Evolutionary conservation across 1,284 basidiomycete genomes (phyloP), one percentile per base, ranked within the genome.

Genomic region (Bjerkandera adusta): DNA sequence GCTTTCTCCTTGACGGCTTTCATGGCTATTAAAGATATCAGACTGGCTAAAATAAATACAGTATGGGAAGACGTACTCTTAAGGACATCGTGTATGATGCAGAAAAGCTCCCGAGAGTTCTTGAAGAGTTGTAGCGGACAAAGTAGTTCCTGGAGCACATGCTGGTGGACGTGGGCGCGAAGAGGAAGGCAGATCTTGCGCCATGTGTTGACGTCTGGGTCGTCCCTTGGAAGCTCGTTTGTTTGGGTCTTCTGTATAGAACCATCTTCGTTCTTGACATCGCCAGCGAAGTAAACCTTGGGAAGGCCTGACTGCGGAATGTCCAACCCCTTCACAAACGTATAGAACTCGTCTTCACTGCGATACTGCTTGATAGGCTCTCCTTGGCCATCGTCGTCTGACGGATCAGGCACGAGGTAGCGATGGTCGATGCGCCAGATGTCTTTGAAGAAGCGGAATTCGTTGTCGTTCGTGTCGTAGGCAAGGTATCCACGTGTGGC

Each of bases 401-500:
- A n/a, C n/a, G n/a, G 21, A 21, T 45, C 43, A 6, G 24, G 3
- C 10, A n/a, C 10, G 4, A 36, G 13, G 13, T 26, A 13, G 2
- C 22, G 12, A 20, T 26, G 21, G 11, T 18, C 33, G 5, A 36
- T 26, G n/a, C 43, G 43, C 43, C 43, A 45, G 8, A 24, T 25
- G 15, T 43, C 43, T 36, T 22, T 45, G 34, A 45, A 11, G 21
- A 36, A 45, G 20, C 24, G 11, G 15, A 45, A 18, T 16, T 30
- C 15, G n/a, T 27, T 6, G 10, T 36, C 21, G 7, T 15, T 26
- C 3, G 37, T 4, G 33, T 35, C 43, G 18, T 25, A 36, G 10
- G 34, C 33, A 15, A 45, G 11, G 16, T 45, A 45, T n/a, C 21
- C 43, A 36, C 43, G 43, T 15, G 43, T 45, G 13, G 33, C 33